Percentiles rank a stretch among this genome's conserved stretches.
phyloP scores from a whole-genome alignment of 2,329 filamentous ascomycete species.

The Malbranchea cinnamomea region DNA sequence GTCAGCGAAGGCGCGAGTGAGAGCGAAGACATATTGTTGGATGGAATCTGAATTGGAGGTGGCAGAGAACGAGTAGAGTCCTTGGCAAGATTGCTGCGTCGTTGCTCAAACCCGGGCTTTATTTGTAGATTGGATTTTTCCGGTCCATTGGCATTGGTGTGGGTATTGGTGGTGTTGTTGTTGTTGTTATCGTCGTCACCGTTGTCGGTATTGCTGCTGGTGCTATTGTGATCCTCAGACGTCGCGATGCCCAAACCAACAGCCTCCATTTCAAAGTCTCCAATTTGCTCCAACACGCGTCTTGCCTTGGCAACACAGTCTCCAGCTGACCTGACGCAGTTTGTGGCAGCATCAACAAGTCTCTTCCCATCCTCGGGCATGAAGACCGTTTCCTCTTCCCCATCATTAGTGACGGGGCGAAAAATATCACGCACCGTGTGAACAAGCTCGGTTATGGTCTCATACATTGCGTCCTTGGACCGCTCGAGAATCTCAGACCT shows the following conservation, averaged over 20 bases:
- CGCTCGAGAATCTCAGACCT: conserved; percentile 51
- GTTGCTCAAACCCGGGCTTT: no score
- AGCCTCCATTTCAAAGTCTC: conserved; percentile 69
- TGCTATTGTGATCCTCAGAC: no score
- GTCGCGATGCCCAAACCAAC: conserved; percentile 35
- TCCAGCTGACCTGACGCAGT: conserved; percentile 76
- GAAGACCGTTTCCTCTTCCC: conserved; percentile 61
- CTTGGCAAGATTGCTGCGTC: no score
- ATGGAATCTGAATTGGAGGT: conserved; percentile 32
- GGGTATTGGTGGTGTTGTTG: conserved; percentile 1
- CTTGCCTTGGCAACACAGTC: conserved; percentile 83
- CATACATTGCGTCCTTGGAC: conserved; percentile 62
- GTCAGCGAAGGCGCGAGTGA: conserved; percentile 9
- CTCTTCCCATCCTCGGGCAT: conserved; percentile 64
- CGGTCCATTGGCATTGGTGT: neutral
- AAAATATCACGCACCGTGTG: conserved; percentile 69
- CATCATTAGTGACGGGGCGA: conserved; percentile 47
- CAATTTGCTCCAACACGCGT: conserved; percentile 70
- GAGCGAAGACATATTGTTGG: conserved; percentile 17
- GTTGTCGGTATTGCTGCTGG: no score
- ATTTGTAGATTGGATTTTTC: no score
- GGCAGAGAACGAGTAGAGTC: conserved; percentile 29
- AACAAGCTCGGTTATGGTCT: conserved; percentile 65
- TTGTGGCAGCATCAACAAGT: conserved; percentile 64
- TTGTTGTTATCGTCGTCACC: neutral